Evolutionary conservation across 345 rosid species (phyloP).

Genomic region (Gossypium ekmanianum): DNA sequence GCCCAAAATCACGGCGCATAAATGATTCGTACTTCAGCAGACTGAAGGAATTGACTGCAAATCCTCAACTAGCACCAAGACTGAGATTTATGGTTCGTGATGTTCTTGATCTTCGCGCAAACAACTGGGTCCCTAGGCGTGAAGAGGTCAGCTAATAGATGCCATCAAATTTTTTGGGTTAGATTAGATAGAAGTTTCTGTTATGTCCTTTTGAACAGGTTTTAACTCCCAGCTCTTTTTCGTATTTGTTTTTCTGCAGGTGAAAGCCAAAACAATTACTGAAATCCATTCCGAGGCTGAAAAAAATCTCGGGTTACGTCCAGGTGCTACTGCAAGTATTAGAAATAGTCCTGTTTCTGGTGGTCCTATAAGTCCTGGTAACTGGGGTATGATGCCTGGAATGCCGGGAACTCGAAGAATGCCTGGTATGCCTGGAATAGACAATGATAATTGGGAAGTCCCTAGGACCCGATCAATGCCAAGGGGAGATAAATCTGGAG

Average conservation of each 20-base stretch:
- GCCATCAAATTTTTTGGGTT: neutral
- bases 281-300: constrained; percentile 95
- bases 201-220: neutral
- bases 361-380: constrained; percentile 51
- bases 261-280: constrained; percentile 83
- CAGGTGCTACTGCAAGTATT: constrained; percentile 81
- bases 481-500: neutral
- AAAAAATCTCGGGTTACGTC: constrained; percentile 80
- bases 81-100: constrained; percentile 76
- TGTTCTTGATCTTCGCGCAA: constrained; percentile 72
- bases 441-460: constrained; percentile 83
- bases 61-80: constrained; percentile 58
- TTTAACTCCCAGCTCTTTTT: neutral
- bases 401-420: constrained; percentile 89
- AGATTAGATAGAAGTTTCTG: neutral
- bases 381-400: constrained; percentile 98
- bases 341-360: constrained; percentile 58
- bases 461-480: constrained; percentile 61
- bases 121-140: constrained; percentile 88
- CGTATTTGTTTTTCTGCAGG: constrained; percentile 35
- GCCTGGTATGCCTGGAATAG: constrained; percentile 90
- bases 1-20: constrained; percentile 53
- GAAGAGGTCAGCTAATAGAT: constrained; percentile 57
- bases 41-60: constrained; percentile 57
- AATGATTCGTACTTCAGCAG: constrained; percentile 62